A percentile compares a stretch with the other conserved stretches of the same genome.
phyloP scores from a whole-genome alignment of 1,284 basidiomycete species.

The Chalciporus piperatoides region DNA sequence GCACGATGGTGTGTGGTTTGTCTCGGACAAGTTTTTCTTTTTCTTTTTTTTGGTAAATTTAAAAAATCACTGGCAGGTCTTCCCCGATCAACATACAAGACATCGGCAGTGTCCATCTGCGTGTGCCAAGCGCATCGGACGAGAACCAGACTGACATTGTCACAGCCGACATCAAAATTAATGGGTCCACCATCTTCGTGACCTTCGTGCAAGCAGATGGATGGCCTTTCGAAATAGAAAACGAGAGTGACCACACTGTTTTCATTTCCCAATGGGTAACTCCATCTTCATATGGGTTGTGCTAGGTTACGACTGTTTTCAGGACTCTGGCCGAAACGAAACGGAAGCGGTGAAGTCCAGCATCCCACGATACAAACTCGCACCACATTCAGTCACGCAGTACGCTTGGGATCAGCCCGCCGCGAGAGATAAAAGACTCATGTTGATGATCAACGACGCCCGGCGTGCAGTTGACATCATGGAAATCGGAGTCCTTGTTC shows the following conservation, averaged over 20 bases:
- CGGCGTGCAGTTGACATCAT: constrained; percentile 86
- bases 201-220: constrained; percentile 67
- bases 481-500: constrained; percentile 93
- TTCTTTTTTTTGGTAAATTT: too few species aligned
- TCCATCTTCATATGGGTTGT: not conserved
- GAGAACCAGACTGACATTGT: constrained; percentile 57
- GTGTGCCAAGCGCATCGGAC: constrained; percentile 47
- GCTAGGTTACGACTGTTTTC: constrained; percentile 9
- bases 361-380: constrained; percentile 50
- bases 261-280: constrained; percentile 75
- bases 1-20: constrained; percentile 67
- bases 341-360: constrained; percentile 34
- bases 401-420: constrained; percentile 98
- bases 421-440: constrained; percentile 77
- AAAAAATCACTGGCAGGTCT: constrained; percentile 56
- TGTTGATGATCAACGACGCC: constrained; percentile 61
- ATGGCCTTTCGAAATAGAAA: constrained; percentile 93
- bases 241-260: constrained; percentile 77
- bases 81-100: constrained; percentile 91
- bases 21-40: not conserved
- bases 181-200: constrained; percentile 89
- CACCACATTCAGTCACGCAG: constrained; percentile 52
- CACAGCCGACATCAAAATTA: constrained; percentile 80
- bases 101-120: constrained; percentile 83
- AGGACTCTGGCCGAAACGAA: constrained; percentile 53